Percentiles rank a stretch among this genome's conserved stretches.
These are phyloP conservation scores for Thelephora aurantiotincta DNA, from an alignment of 768 basidiomycete genomes.

Conservation along the genomic window DNA sequence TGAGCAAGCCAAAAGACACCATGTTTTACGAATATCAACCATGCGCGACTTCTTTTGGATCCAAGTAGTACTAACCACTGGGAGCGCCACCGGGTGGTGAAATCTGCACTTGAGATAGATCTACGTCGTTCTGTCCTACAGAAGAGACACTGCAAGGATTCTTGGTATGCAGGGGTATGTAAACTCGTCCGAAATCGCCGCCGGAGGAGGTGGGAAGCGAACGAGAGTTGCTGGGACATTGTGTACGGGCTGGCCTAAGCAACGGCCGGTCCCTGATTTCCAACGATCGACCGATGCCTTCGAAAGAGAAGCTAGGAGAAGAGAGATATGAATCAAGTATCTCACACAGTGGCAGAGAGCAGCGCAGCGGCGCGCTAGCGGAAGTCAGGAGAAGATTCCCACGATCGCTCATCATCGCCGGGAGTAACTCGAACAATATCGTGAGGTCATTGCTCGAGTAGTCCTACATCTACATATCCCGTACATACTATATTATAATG, in stretches of 20 bases:
- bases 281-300: too few species aligned
- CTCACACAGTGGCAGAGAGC: too few species aligned
- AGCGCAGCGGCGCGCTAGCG: too few species aligned
- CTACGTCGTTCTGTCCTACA: slow-evolving; percentile 24
- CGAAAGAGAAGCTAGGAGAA: too few species aligned
- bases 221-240: slow-evolving; percentile 84
- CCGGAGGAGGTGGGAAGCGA: slow-evolving; percentile 78
- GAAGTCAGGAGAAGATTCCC: too few species aligned
- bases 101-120: slow-evolving; percentile 51
- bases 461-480: too few species aligned
- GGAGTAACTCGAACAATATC: too few species aligned
- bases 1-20: slow-evolving; percentile 3
- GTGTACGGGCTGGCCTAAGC: slow-evolving; percentile 75
- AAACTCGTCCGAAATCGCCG: slow-evolving; percentile 80
- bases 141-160: slow-evolving; percentile 60
- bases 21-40: slow-evolving; percentile 29
- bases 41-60: slow-evolving; percentile 69
- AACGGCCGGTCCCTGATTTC: too few species aligned
- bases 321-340: too few species aligned
- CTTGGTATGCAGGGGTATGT: slow-evolving; percentile 83
- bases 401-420: too few species aligned
- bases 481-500: too few species aligned
- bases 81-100: slow-evolving; percentile 52
- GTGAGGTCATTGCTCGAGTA: too few species aligned
- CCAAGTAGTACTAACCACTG: slow-evolving; percentile 77